phyloP scores from a whole-genome alignment of 768 basidiomycete genomes.

The Xerocomus potaroensis region DNA sequence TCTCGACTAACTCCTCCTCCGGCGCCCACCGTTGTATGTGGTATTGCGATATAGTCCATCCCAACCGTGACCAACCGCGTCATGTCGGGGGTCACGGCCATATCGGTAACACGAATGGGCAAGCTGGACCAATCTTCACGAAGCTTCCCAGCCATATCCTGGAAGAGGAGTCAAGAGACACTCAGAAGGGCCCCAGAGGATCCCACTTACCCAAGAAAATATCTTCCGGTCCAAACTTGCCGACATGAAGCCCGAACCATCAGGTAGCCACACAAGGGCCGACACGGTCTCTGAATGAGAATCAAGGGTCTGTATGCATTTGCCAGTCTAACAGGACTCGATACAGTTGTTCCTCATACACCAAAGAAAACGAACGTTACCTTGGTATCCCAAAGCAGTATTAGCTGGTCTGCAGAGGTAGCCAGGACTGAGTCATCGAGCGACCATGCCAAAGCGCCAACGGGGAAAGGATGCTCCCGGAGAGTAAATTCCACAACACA shows the following conservation, averaged over 20 bases:
- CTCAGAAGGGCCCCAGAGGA: background rate
- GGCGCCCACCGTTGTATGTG: conserved; percentile 11
- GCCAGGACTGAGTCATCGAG: conserved; percentile 80
- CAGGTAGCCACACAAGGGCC: conserved; percentile 82
- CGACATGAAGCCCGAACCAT: conserved; percentile 87
- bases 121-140: conserved; percentile 65
- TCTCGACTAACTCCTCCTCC: conserved; percentile 35
- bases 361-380: conserved; percentile 38
- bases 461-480: conserved; percentile 71
- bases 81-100: conserved; percentile 83
- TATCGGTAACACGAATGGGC: conserved; percentile 79
- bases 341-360: background rate
- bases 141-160: conserved; percentile 76
- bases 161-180: conserved; percentile 13
- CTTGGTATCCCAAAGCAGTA: conserved; percentile 90
- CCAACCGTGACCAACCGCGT: conserved; percentile 83
- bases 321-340: conserved; percentile 57
- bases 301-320: conserved; percentile 58
- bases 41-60: conserved; percentile 42
- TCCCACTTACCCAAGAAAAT: conserved; percentile 68
- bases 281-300: conserved; percentile 82
- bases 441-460: conserved; percentile 90
- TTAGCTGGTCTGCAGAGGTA: conserved; percentile 73
- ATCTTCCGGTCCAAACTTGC: conserved; percentile 83
- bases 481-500: conserved; percentile 59